phyloP scores from a whole-genome alignment of 2,329 filamentous ascomycete genomes.

The Ascochyta koolunga region DNA sequence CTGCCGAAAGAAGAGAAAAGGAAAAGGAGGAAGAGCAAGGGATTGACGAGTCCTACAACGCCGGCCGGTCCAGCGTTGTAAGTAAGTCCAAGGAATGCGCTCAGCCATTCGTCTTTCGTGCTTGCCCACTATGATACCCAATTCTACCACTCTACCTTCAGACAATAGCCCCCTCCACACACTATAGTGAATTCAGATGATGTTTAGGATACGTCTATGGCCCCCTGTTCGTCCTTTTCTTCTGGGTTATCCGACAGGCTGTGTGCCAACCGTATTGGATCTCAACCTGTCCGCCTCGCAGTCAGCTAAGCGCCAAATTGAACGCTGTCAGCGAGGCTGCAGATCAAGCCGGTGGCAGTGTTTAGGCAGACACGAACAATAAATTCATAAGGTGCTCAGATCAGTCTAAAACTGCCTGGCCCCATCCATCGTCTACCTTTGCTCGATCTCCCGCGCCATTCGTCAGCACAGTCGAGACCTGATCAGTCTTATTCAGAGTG shows the following conservation, averaged over 20 bases:
- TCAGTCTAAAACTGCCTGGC: too few relatives aligned
- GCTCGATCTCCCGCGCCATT: too few relatives aligned
- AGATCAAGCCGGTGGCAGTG: constrained; percentile 3
- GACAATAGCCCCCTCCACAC: not conserved
- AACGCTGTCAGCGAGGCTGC: not conserved
- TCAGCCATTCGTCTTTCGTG: not conserved
- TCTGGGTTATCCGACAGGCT: too few relatives aligned
- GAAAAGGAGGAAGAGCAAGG: constrained; percentile 49
- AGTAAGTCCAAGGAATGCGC: not conserved
- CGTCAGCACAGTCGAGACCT: too few relatives aligned
- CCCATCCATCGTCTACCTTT: too few relatives aligned
- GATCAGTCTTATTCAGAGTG: too few relatives aligned
- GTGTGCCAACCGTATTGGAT: too few relatives aligned
- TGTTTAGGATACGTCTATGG: too few relatives aligned
- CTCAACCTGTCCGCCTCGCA: not conserved
- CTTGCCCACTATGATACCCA: not conserved
- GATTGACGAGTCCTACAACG: constrained; percentile 42
- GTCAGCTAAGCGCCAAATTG: not conserved
- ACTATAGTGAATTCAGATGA: too few relatives aligned
- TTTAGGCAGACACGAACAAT: not conserved
- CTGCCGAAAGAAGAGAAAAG: constrained; percentile 38
- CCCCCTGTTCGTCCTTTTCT: too few relatives aligned
- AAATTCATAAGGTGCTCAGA: too few relatives aligned
- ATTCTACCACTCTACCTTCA: not conserved
- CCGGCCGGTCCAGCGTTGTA: constrained; percentile 22